Conservation (phyloP, 441 rosid genomes). For the Sinapis alba region DNA sequence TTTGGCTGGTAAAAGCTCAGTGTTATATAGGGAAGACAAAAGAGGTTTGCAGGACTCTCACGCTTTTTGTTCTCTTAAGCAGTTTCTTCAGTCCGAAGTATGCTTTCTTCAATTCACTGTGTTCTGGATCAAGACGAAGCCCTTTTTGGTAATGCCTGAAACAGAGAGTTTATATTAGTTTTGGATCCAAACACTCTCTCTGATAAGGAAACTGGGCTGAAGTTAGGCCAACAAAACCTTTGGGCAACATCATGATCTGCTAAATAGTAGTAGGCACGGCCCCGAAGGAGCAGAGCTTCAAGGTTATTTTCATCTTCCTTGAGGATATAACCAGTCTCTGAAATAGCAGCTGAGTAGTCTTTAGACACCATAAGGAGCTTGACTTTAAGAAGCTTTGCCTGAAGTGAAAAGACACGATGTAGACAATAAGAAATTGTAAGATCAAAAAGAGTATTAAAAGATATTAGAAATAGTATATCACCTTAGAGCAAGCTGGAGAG, state of each 20-base stretch:
- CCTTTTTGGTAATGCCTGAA: conserved; percentile 96
- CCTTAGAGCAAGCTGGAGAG: conserved; percentile 90
- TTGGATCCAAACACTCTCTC: conserved; percentile 3
- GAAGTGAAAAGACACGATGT: conserved; percentile 23
- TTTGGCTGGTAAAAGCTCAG: conserved; percentile 13
- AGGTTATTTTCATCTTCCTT: conserved; percentile 88
- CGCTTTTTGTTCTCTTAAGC: conserved; percentile 93
- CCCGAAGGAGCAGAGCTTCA: conserved; percentile 94
- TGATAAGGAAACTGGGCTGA: background rate
- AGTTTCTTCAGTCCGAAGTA: conserved; percentile 92
- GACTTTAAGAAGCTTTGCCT: conserved; percentile 89
- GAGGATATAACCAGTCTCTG: conserved; percentile 85
- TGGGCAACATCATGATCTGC: conserved; percentile 97
- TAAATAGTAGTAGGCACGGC: conserved; percentile 95
- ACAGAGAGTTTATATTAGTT: conserved; percentile 33
- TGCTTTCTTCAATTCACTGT: conserved; percentile 88
- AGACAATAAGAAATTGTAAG: conserved; percentile 13
- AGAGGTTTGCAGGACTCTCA: conserved; percentile 47
- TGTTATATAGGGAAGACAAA: conserved; percentile 11
- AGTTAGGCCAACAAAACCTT: conserved; percentile 56
- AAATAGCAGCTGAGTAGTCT: conserved; percentile 81
- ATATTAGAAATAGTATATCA: background rate
- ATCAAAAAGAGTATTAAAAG: background rate
- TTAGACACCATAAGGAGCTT: conserved; percentile 68
- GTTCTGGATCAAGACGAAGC: conserved; percentile 97